These are phyloP conservation scores for Hypoxylon sp. DNA, from an alignment of 2,329 filamentous ascomycete species.

Conservation along the genomic window DNA sequence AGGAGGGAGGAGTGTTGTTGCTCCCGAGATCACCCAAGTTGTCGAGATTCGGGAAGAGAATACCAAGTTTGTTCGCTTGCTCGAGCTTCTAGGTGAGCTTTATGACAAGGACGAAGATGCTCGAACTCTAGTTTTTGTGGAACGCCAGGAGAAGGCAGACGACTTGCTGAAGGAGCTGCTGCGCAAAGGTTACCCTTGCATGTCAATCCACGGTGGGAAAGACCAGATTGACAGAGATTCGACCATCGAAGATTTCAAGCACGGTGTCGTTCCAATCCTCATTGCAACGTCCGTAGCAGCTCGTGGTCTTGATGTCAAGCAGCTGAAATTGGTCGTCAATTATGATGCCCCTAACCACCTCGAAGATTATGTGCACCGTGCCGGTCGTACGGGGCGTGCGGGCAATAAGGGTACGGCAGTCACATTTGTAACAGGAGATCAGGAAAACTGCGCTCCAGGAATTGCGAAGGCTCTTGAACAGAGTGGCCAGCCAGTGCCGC, in stretches of 20 bases:
- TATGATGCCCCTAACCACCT: constrained; percentile 94
- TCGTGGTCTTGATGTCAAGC: constrained; percentile 94
- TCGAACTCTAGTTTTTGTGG: constrained; percentile 90
- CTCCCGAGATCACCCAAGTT: constrained; percentile 92
- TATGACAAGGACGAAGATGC: constrained; percentile 92
- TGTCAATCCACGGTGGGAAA: constrained; percentile 94
- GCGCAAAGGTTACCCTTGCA: constrained; percentile 89
- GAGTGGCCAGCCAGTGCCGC: constrained; percentile 87
- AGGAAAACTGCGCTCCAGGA: constrained; percentile 90
- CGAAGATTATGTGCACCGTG: constrained; percentile 96
- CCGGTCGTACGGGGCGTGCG: constrained; percentile 92
- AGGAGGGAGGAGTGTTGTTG: constrained; percentile 88
- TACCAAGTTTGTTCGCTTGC: constrained; percentile 85
- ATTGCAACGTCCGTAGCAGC: constrained; percentile 97
- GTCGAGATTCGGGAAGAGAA: constrained; percentile 89
- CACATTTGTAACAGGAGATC: constrained; percentile 91
- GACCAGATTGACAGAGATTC: constrained; percentile 95
- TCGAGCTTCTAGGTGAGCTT: constrained; percentile 89
- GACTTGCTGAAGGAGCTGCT: constrained; percentile 82
- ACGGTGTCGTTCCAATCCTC: constrained; percentile 88
- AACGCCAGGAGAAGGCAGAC: constrained; percentile 91
- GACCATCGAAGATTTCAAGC: constrained; percentile 94
- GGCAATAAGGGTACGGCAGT: constrained; percentile 96
- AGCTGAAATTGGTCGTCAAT: constrained; percentile 95
- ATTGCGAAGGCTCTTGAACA: constrained; percentile 94